These are phyloP conservation scores for Ichthyophonus hoferi DNA, from an alignment of 208 protist species.

Conservation along the genomic window DNA sequence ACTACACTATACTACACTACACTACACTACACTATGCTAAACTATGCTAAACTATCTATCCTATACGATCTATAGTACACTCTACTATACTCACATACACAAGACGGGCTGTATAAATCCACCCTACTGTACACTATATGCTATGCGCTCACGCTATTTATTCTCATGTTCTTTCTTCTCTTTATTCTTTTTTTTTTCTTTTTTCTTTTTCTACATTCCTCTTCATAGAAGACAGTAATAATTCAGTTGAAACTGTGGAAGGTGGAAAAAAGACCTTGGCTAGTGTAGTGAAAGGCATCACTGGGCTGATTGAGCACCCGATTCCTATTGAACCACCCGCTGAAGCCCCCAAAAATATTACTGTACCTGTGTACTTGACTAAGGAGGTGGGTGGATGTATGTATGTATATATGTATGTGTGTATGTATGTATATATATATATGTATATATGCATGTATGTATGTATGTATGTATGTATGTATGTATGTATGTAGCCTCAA, in stretches of 20 bases:
- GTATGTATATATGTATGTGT: neutral
- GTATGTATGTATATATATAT: neutral
- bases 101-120: no score
- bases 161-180: neutral
- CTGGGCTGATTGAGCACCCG: slow-evolving; percentile 8
- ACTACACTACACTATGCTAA: no score
- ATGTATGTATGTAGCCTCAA: neutral
- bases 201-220: no score
- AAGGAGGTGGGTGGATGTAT: slow-evolving; percentile 11
- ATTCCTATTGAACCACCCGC: neutral
- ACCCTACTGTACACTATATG: no score
- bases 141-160: no score
- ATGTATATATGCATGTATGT: neutral
- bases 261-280: neutral
- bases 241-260: neutral
- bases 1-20: no score
- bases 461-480: neutral
- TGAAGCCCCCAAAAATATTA: neutral
- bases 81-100: no score
- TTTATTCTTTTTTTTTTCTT: neutral
- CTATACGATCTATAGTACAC: no score
- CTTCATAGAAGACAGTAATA: no score
- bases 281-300: slow-evolving; percentile 3
- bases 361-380: slow-evolving; percentile 14
- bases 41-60: no score